These are phyloP conservation scores for Trematosphaeria pertusa DNA, from an alignment of 2,329 filamentous ascomycete species.

Conservation along the genomic window DNA sequence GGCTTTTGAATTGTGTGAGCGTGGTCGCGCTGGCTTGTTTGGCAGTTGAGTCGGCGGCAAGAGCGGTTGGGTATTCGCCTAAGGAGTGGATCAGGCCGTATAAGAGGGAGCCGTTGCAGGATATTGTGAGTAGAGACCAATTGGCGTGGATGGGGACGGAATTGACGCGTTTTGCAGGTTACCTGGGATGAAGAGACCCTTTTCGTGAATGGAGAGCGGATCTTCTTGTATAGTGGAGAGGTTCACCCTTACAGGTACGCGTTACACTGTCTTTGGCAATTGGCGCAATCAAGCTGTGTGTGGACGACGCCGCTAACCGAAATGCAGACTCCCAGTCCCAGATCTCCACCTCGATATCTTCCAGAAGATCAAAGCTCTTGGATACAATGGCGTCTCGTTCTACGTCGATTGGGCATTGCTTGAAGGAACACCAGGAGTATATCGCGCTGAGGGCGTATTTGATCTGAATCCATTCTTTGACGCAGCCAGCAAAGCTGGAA, in stretches of 20 bases:
- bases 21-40: conserved; percentile 47
- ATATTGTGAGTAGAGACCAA: conserved; percentile 56
- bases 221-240: conserved; percentile 76
- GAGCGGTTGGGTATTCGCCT: conserved; percentile 58
- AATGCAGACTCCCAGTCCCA: conserved; percentile 63
- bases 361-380: conserved; percentile 81
- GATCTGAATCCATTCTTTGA: conserved; percentile 77
- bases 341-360: conserved; percentile 74
- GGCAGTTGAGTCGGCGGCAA: conserved; percentile 54
- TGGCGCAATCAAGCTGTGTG: neutral
- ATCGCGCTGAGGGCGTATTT: conserved; percentile 74
- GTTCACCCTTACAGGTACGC: conserved; percentile 70
- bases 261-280: neutral
- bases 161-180: conserved; percentile 47
- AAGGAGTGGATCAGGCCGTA: conserved; percentile 58
- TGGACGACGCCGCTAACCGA: conserved; percentile 9
- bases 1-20: conserved; percentile 14
- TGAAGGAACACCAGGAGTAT: conserved; percentile 75
- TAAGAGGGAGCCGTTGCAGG: conserved; percentile 60
- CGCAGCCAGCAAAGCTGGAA: conserved; percentile 73
- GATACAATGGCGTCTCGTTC: conserved; percentile 81
- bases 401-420: conserved; percentile 81
- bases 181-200: conserved; percentile 78
- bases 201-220: conserved; percentile 71
- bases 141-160: neutral